Percentiles rank a stretch among this genome's conserved stretches.
Conservation (phyloP, 2,329 filamentous ascomycete species). For the Xylaria sp. region DNA sequence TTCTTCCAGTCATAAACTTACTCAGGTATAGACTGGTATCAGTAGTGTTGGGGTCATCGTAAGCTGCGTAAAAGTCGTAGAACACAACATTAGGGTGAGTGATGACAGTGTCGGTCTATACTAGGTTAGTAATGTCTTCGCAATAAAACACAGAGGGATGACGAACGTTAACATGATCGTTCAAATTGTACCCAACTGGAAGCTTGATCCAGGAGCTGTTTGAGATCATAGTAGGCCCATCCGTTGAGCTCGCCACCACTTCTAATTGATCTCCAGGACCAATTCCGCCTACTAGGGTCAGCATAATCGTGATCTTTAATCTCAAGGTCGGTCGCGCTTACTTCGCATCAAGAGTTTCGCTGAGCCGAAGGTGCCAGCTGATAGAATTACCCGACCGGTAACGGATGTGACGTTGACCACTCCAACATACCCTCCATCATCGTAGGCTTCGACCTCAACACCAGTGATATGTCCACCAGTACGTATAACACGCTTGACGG, state of each 20-base stretch:
- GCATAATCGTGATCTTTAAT: constrained; percentile 9
- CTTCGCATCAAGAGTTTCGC: constrained; percentile 75
- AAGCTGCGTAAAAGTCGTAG: constrained; percentile 75
- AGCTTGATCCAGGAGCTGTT: constrained; percentile 66
- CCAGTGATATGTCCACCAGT: constrained; percentile 71
- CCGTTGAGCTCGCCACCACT: constrained; percentile 61
- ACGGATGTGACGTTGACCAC: constrained; percentile 68
- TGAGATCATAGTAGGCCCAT: constrained; percentile 63
- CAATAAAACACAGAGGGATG: not conserved
- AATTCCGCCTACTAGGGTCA: constrained; percentile 60
- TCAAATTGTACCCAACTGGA: constrained; percentile 68
- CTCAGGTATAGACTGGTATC: constrained; percentile 60
- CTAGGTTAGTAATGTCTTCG: constrained; percentile 14
- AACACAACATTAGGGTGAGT: constrained; percentile 60
- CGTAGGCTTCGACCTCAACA: constrained; percentile 71
- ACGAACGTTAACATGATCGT: constrained; percentile 63
- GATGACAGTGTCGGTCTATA: constrained; percentile 59
- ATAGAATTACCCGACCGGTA: constrained; percentile 74
- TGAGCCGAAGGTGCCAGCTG: constrained; percentile 76
- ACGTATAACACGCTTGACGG: constrained; percentile 74
- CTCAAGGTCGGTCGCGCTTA: constrained; percentile 45
- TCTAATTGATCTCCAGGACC: constrained; percentile 70
- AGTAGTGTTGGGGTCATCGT: constrained; percentile 57
- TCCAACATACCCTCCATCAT: constrained; percentile 65
- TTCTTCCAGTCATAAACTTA: constrained; percentile 40